Base-by-base conservation (phyloP, 495 filamentous ascomycete species). In the Penicillium turbatum region DNA sequence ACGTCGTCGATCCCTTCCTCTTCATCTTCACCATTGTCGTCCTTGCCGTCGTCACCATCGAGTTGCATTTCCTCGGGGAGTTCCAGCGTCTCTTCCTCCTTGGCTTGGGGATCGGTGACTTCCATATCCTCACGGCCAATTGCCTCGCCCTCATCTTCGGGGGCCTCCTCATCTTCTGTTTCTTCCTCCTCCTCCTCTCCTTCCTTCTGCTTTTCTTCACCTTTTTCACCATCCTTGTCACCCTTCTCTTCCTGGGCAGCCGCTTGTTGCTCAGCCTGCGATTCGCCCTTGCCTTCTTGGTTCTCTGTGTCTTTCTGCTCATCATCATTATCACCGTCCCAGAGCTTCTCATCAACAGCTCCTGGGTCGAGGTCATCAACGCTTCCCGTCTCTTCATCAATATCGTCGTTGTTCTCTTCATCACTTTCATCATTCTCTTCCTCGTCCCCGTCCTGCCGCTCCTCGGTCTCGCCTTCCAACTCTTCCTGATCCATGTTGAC, bases 331-430 rank as follows among this genome's bases (percentile, higher is more conserved):
- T 81, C 82, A 8, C 87, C 91, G 69, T 97, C 90, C 93, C 93
- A 98, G 75, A 97, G 86, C 74, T 97, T 97, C 71, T 98, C 93
- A 66, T 98, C 93, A 1, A 98, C 86, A 13, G 91, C 89, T 15
- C 83, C 86, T 6, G 89, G 84, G 58, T 95, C 91, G 16, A 95
- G 75, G 58, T 92, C 89, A 75, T 96, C 87, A 6, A 98, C 89
- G 65, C 88, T 85, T 5, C 91, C 95, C 8, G 84, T 78, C 72
- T 96, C 88, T 61, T 96, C 92, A 53, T 96, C 90, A 57, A 95
- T 82, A 50, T 87, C 83, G 27, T 84, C 80, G 16, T 85, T 81
- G 19, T 76, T 80, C 48, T 80, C 80, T 21, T 81, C 75, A 0
- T 57, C 62, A 54, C 69, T 60, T 48, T 76, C 70, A 62, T 82